Conservation (phyloP, 2,329 filamentous ascomycete species). For the Ceratocystis papillata region DNA sequence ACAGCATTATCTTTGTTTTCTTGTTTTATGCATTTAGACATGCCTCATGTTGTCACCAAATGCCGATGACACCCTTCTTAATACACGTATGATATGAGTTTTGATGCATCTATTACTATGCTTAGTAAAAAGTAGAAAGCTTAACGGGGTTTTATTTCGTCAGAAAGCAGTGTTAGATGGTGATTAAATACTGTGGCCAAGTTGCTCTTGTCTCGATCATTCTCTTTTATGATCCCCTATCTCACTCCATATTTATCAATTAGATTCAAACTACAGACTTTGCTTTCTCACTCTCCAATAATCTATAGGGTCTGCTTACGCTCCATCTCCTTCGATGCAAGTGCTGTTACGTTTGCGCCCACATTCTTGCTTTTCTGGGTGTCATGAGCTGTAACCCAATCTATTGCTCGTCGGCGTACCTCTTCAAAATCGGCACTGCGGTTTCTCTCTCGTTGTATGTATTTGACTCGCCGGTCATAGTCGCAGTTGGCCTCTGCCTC, state of each 20-base stretch:
- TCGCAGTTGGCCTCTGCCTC: constrained; percentile 39
- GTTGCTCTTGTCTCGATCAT: not conserved
- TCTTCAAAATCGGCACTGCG: constrained; percentile 42
- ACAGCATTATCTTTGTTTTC: not conserved
- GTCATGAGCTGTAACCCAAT: constrained; percentile 30
- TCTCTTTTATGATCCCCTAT: too few species aligned
- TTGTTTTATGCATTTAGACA: not conserved
- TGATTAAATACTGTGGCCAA: not conserved
- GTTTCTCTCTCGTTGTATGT: constrained; percentile 39
- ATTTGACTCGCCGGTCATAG: constrained; percentile 34
- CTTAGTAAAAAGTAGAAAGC: too few species aligned
- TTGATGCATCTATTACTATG: too few species aligned
- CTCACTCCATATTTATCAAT: too few species aligned
- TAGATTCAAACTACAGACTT: not conserved
- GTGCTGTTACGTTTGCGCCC: not conserved
- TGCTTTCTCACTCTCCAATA: not conserved
- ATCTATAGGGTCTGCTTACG: constrained; percentile 20
- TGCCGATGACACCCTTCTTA: not conserved
- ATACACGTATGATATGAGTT: too few species aligned
- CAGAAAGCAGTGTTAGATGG: not conserved
- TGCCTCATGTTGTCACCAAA: not conserved
- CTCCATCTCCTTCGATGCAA: constrained; percentile 15
- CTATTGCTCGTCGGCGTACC: constrained; percentile 38
- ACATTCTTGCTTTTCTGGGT: constrained; percentile 7
- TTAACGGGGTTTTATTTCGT: too few species aligned